Evolutionary conservation across 2,329 filamentous ascomycete genomes (phyloP), one percentile per base, ranked within the genome.

Genomic region (Fusarium brachygibbosum): DNA sequence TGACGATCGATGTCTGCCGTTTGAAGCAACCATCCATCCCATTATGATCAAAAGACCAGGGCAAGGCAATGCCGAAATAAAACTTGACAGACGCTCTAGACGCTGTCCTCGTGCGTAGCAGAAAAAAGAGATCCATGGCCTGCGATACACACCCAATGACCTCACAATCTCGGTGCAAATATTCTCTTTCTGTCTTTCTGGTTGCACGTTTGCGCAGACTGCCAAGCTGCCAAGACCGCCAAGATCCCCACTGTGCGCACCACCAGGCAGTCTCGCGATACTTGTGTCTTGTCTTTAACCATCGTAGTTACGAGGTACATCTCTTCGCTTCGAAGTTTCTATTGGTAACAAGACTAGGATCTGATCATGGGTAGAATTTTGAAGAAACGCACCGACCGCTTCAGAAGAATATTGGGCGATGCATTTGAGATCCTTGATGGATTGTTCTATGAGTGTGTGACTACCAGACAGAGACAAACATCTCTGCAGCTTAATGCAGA

Each of bases 181-280:
- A 59, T 60, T 65, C 50, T 66, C 51, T 53, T 64, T 46, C 34
- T 54, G 49, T 49, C 32, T 41, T 52, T 56, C 29, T 37, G 28
- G 23, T 56, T 52, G 45, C 62, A 57, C 51, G 58, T 69, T 71
- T 63, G 60, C 53, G 40, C 51, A 51, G 35, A 25, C 25, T 41
- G 67, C 61, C 64, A 71, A 63, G 57, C 37, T 49, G 72, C 71
- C 71, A 74, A 74, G 71, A 34, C 61, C 61, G 53, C 59, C 58
- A 71, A 66, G 58, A 70, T 58, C 53, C 35, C 71, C 71, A 71
- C 69, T 35, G 25, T 40, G 56, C 67, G 73, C 71, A 74, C 71
- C 71, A 72, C 71, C 53, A 63, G 23, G 31, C 41, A 69, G 55
- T 58, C 59, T 61, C 53, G 31, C 58, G 53, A 71, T 58, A 56